Evolutionary conservation across 148 eudicot genomes (phyloP), one percentile per base, ranked within the genome.

Genomic region (Cornus controversa): DNA sequence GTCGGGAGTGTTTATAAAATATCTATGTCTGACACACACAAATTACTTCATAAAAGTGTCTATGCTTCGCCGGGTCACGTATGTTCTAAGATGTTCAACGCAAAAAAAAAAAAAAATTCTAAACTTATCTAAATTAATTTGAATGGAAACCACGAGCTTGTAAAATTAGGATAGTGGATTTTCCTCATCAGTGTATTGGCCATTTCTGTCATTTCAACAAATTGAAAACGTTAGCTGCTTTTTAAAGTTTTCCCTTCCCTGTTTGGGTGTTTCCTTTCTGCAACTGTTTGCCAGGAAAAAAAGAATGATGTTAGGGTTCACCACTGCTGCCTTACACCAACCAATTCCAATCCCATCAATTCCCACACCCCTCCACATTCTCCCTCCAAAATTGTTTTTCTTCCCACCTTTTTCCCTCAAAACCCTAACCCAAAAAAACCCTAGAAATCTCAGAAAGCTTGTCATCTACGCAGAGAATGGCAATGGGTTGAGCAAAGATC

Each of bases 371-470:
- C 25, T 50, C 37, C 63, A 0, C 63, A 58, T 16, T 40, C 45
- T 40, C 45, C 45, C 45, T 6, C 45, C 45, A 40, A 40, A 40
- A 40, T 9, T 9, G 0, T 4, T 40, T 40, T 40, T 40, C 14
- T 24, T 4, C 22, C 66, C 60, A 18, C 57, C 47, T 29, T 13
- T 64, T 1, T 22, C 66, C 42, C 67, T 60, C 67, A 73, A 73
- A 60, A 57, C 34, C 67, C 76, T 29, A n/a, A 1, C 67, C 7
- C 53, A 6, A n/a, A 60, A 18, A 73, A 60, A 22, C 76, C 76
- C 67, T 60, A 58, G 5, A 73, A 73, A 36, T 58, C 76, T 25
- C 67, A 34, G 67, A 73, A 73, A 72, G 3, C 14, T 58, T 2
- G 27, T 24, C 1, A 28, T 60, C 22, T 23, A 8, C 2, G 76